phyloP scores from a whole-genome alignment of 768 basidiomycete species.

The Jaapia argillacea region DNA sequence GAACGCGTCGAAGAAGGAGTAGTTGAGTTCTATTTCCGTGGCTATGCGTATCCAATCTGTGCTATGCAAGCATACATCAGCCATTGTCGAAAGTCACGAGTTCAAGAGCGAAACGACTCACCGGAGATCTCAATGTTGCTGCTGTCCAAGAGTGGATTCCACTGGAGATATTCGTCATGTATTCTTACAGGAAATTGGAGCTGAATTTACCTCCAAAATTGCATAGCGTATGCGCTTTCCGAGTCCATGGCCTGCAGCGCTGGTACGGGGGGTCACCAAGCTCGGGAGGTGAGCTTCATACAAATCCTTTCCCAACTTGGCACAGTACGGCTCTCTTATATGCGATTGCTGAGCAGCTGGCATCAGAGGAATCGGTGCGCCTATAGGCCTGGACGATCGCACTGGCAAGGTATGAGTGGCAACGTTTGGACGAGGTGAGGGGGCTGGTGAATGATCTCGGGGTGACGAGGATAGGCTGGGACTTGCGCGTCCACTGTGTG shows the following conservation, averaged over 20 bases:
- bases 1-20: conserved; percentile 78
- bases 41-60: conserved; percentile 88
- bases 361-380: conserved; percentile 27
- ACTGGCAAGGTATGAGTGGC: conserved; percentile 30
- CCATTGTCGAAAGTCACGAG: too few species aligned
- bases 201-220: conserved; percentile 69
- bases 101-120: too few species aligned
- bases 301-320: conserved; percentile 45
- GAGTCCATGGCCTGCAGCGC: conserved; percentile 41
- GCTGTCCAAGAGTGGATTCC: conserved; percentile 81
- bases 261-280: conserved; percentile 69
- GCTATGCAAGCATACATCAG: too few species aligned
- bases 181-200: conserved; percentile 7
- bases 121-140: conserved; percentile 82
- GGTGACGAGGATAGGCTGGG: conserved; percentile 23
- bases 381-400: conserved; percentile 63
- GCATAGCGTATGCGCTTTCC: conserved; percentile 75
- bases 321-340: conserved; percentile 24
- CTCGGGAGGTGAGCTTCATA: conserved; percentile 70
- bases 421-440: conserved; percentile 12
- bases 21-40: conserved; percentile 89
- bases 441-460: conserved; percentile 7
- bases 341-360: conserved; percentile 13
- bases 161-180: conserved; percentile 33
- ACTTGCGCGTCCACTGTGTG: conserved; percentile 45